Conservation (phyloP, 2,329 filamentous ascomycete genomes). For the Ceratocystis destructans region DNA sequence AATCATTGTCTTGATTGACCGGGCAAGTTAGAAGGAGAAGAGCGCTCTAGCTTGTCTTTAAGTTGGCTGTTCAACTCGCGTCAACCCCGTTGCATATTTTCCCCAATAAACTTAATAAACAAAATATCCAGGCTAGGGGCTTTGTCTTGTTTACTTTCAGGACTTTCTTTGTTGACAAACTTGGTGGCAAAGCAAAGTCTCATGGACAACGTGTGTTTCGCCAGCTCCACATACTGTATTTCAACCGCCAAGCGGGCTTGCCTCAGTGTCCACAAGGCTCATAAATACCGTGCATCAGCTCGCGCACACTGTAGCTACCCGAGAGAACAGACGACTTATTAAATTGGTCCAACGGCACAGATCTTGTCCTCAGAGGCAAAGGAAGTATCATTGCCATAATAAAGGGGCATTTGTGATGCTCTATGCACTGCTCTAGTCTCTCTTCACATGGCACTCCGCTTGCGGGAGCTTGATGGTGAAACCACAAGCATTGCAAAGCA, state of each 20-base stretch:
- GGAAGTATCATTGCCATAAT: not conserved
- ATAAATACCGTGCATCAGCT: not conserved
- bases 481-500: not conserved
- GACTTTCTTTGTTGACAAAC: not conserved
- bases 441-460: not conserved
- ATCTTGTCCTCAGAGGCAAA: not conserved
- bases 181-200: slow-evolving; percentile 1
- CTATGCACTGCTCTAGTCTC: not conserved
- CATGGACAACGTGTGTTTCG: not conserved
- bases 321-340: not conserved
- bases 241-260: not conserved
- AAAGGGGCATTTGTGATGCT: not conserved
- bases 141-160: not conserved
- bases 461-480: not conserved
- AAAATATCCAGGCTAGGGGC: too few relatives aligned
- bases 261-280: not conserved
- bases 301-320: not conserved
- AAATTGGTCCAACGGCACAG: slow-evolving; percentile 3
- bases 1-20: too few relatives aligned
- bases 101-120: too few relatives aligned
- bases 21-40: too few relatives aligned
- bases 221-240: not conserved
- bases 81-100: too few relatives aligned
- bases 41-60: not conserved
- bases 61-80: not conserved